Evolutionary conservation across 1,139 yeast genomes (phyloP), one percentile per base, ranked within the genome.

Genomic region (Blastobotrys ciferrii): DNA sequence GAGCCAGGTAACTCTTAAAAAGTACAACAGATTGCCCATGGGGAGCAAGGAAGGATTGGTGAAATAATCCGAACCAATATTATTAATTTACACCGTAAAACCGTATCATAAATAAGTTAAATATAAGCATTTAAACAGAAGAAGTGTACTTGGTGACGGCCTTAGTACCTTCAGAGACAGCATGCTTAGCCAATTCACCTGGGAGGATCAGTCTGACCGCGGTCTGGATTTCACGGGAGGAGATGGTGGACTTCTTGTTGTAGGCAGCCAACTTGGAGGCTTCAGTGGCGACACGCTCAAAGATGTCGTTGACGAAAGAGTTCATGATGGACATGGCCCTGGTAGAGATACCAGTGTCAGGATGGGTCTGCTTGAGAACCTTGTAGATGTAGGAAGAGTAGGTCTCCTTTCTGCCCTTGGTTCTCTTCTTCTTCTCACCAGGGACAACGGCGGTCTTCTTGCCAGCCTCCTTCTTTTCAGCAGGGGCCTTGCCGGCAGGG

Each of bases 111-210:
- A 47, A 46, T 38, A 46, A 47, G 48, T 50, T 50, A 47, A 51
- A 47, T 47, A 53, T 23, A 49, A 44, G 45, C 40, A 43, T 42
- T 49, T 61, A 63, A 59, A 53, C 49, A 46, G 71, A 62, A 69
- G 96, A 87, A 69, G 97, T 88, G 84, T 91, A 92, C 82, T 92
- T 92, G 75, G 98, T 91, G 67, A 92, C 98, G 74, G 98, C 96
- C 85, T 97, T 89, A 67, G 98, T 91, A 82, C 98, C 98, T 78
- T 91, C 98, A 66, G 96, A 87, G 67, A 89, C 96, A 67, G 98
- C 97, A 77, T 91, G 98, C 83, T 91, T 92, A 64, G 98, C 97
- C 75, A 92, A 84, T 80, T 92, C 98, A 84, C 98, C 98, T 63
- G 98, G 98, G 68, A 92, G 86, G 77, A 92, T 92, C 71, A 92